A percentile compares a stretch with the other conserved stretches of the same genome.
phyloP scores from a whole-genome alignment of 805 yeast genomes.

The Maudiozyma pseudohumilis region DNA sequence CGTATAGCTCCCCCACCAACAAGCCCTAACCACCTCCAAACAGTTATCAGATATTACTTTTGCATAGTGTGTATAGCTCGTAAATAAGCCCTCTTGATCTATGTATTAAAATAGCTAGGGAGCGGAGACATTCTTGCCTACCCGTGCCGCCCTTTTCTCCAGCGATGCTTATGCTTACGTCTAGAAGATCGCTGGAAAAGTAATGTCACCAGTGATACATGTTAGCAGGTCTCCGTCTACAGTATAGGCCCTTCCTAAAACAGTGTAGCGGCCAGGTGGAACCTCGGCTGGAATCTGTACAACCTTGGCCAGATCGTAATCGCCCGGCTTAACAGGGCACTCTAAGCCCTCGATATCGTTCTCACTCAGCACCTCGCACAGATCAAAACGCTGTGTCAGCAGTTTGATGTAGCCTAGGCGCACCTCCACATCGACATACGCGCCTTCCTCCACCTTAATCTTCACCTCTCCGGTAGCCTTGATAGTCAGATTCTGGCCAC shows the following conservation, averaged over 20 bases:
- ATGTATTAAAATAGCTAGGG: no score
- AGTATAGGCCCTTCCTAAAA: constrained; percentile 83
- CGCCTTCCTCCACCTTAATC: constrained; percentile 61
- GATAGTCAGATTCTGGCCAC: constrained; percentile 78
- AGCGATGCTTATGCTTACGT: no score
- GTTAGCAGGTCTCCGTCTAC: constrained; percentile 70
- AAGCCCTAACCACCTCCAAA: no score
- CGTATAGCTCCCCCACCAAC: no score
- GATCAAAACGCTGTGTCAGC: constrained; percentile 80
- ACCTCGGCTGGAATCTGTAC: constrained; percentile 86
- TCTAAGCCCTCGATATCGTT: constrained; percentile 51
- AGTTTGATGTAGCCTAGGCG: constrained; percentile 85
- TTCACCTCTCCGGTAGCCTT: constrained; percentile 58
- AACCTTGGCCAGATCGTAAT: constrained; percentile 50
- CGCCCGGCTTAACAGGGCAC: constrained; percentile 75
- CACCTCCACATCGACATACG: constrained; percentile 91
- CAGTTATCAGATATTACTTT: no score
- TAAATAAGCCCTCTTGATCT: no score
- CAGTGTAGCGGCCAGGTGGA: constrained; percentile 89
- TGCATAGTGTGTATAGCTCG: no score
- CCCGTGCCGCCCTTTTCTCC: no score
- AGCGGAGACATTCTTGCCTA: no score
- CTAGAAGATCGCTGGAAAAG: constrained; percentile 28
- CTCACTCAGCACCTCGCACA: constrained; percentile 78
- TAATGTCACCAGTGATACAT: constrained; percentile 69